A percentile compares a stretch with the other conserved stretches of the same genome.
Evolutionary conservation across 2,329 filamentous ascomycete species (phyloP).

Genomic region (Chaetoscypha palmicola): DNA sequence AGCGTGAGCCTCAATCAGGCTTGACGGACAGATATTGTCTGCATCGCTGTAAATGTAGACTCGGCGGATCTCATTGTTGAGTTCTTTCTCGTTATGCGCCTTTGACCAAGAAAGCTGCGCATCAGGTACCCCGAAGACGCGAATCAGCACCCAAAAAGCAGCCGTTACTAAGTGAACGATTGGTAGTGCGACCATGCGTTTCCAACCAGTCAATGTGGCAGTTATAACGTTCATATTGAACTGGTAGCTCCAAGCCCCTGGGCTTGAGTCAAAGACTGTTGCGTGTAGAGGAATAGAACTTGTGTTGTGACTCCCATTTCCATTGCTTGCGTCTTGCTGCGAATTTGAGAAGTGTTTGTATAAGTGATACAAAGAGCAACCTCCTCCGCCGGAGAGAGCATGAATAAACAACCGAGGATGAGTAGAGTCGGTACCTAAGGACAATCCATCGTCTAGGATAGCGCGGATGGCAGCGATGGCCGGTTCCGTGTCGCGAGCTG

Average conservation of each 20-base stretch:
- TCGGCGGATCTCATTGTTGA: background rate
- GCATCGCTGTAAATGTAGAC: constrained; percentile 6
- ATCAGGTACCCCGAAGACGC: background rate
- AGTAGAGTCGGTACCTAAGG: background rate
- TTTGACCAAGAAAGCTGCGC: background rate
- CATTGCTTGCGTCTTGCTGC: background rate
- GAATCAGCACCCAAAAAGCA: background rate
- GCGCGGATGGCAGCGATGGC: background rate
- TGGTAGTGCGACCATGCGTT: background rate
- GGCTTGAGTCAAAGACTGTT: constrained; percentile 1
- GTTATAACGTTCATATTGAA: background rate
- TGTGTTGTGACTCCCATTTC: background rate
- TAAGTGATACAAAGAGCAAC: background rate
- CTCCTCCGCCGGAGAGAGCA: constrained; percentile 4
- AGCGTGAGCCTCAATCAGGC: constrained; percentile 3
- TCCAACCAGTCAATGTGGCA: background rate
- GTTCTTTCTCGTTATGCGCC: background rate
- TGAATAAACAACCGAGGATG: background rate
- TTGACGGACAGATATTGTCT: background rate
- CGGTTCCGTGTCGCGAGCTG: background rate
- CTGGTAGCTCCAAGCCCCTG: background rate
- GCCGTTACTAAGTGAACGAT: background rate
- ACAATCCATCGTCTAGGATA: background rate
- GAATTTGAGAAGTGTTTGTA: background rate
- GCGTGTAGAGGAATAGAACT: background rate